Evolutionary conservation across 1,284 basidiomycete genomes (phyloP).

Genomic region (Ganoderma multipileum): DNA sequence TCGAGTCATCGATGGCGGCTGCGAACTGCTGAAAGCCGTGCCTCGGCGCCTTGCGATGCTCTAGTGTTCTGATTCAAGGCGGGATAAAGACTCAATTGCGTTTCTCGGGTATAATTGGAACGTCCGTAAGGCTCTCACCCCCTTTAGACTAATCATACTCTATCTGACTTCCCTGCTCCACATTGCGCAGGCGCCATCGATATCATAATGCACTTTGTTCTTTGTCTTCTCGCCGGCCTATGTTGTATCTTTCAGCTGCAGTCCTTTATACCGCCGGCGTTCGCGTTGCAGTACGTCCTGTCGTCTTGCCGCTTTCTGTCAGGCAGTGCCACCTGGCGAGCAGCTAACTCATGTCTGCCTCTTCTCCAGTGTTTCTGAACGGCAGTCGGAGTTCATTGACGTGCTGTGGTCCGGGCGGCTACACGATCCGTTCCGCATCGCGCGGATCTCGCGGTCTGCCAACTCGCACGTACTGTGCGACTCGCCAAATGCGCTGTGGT

Average conservation of each 20-base stretch:
- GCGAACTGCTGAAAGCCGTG: neutral
- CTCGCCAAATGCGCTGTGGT: neutral
- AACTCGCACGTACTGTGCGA: constrained; percentile 1
- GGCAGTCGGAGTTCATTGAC: neutral
- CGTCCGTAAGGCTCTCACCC: neutral
- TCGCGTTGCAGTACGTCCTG: neutral
- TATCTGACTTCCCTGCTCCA: neutral
- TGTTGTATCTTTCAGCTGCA: neutral
- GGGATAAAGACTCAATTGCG: neutral
- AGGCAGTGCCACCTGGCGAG: neutral
- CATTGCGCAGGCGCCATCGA: neutral
- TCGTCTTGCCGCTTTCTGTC: too few species aligned
- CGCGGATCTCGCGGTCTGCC: neutral
- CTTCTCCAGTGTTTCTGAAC: neutral
- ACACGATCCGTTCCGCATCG: neutral
- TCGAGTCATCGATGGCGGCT: neutral
- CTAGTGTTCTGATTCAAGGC: neutral
- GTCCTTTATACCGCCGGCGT: neutral
- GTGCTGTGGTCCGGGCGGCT: neutral
- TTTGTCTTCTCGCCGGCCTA: neutral
- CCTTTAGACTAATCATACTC: neutral
- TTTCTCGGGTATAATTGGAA: neutral
- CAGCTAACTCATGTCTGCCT: neutral
- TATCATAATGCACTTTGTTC: neutral
- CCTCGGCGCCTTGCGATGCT: neutral